These are phyloP conservation scores for Neurospora sp. DNA, from an alignment of 495 filamentous ascomycete genomes.

Conservation along the genomic window DNA sequence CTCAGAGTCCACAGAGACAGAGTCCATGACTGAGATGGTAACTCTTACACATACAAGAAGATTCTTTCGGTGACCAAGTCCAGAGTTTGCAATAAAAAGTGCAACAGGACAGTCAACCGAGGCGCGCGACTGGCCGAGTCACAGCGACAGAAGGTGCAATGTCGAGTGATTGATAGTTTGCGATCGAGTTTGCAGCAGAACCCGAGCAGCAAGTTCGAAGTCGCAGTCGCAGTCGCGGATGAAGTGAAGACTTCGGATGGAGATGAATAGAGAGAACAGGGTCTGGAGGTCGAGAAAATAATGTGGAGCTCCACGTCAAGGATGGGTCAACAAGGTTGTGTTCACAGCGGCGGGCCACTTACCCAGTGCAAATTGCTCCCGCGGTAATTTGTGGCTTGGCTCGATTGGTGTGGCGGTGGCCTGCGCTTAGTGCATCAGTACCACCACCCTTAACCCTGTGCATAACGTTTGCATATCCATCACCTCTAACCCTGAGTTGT, in stretches of 20 bases:
- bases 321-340: neutral
- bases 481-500: neutral
- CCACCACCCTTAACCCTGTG: neutral
- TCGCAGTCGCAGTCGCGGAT: neutral
- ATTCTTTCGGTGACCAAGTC: neutral
- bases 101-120: neutral
- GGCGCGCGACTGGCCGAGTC: neutral
- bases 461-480: neutral
- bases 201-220: neutral
- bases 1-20: slow-evolving; percentile 15
- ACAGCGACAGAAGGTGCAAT: neutral
- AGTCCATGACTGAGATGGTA: slow-evolving; percentile 25
- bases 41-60: neutral
- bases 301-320: neutral
- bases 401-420: neutral
- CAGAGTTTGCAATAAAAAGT: neutral
- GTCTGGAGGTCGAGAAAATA: neutral
- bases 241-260: neutral
- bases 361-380: neutral
- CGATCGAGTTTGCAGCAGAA: neutral
- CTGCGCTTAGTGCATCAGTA: neutral
- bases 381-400: neutral
- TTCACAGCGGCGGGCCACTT: too few species aligned
- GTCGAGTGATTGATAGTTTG: neutral
- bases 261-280: neutral